Evolutionary conservation across 2,329 filamentous ascomycete genomes (phyloP).

Genomic region (Onygenales sp.): DNA sequence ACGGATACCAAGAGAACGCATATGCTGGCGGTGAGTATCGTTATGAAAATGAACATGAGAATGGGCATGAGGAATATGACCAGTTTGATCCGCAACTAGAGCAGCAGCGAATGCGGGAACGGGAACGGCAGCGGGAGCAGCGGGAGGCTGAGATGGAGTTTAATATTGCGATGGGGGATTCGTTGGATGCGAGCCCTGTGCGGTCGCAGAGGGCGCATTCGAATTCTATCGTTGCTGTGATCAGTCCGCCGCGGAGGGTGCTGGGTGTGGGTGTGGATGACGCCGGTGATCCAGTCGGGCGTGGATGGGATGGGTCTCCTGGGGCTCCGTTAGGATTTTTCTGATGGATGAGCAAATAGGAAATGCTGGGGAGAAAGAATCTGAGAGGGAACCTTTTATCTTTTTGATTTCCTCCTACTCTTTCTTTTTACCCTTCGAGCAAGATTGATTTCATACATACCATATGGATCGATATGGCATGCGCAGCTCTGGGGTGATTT

Average conservation of each 20-base stretch:
- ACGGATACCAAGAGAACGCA: not conserved
- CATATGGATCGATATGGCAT: too few relatives aligned
- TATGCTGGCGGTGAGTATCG: not conserved
- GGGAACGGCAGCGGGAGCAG: not conserved
- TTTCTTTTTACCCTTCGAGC: not conserved
- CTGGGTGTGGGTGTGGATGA: not conserved
- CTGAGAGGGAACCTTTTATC: not conserved
- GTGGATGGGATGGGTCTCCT: not conserved
- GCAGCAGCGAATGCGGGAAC: not conserved
- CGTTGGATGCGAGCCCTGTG: not conserved
- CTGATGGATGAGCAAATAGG: not conserved
- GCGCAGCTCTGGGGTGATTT: too few relatives aligned
- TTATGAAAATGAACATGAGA: not conserved
- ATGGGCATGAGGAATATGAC: not conserved
- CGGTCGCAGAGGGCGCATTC: conserved; percentile 1
- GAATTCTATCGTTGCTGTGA: not conserved
- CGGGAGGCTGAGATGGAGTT: not conserved
- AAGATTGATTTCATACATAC: too few relatives aligned
- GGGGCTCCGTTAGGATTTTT: not conserved
- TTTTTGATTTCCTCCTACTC: not conserved
- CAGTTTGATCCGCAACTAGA: not conserved
- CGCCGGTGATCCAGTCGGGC: not conserved
- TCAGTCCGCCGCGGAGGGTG: not conserved
- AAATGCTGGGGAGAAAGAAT: too few relatives aligned
- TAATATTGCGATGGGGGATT: not conserved